Evolutionary conservation across 768 basidiomycete genomes (phyloP).

Genomic region (Amanita rubescens): DNA sequence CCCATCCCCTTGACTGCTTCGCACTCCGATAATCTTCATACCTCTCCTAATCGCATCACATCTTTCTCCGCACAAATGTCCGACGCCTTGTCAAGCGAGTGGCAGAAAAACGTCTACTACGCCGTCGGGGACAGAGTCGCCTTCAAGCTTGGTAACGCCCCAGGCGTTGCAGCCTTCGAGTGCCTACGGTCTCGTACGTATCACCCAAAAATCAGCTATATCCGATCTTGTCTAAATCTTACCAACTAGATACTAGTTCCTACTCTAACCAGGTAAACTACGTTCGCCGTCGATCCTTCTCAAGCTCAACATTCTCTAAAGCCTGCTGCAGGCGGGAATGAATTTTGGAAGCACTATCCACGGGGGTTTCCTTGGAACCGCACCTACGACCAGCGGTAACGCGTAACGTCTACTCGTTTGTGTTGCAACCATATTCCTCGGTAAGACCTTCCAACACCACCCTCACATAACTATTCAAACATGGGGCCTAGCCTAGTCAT

Average conservation of each 20-base stretch:
- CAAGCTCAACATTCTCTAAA: constrained; percentile 7
- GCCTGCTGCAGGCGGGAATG: constrained; percentile 21
- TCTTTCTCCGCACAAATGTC: constrained; percentile 6
- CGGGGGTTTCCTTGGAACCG: constrained; percentile 20
- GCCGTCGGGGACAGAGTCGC: constrained; percentile 23
- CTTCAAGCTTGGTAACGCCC: constrained; percentile 22
- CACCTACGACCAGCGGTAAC: background rate
- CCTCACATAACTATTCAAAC: background rate
- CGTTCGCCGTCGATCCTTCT: background rate
- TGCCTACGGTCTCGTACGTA: constrained; percentile 21
- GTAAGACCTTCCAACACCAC: background rate
- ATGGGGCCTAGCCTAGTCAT: background rate
- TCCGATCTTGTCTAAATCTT: background rate
- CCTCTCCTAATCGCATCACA: background rate
- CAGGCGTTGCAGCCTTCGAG: constrained; percentile 27
- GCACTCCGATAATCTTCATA: constrained; percentile 2
- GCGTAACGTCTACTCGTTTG: background rate
- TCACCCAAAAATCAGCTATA: background rate
- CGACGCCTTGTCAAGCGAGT: constrained; percentile 26
- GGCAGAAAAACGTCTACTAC: constrained; percentile 19
- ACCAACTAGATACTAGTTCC: constrained; percentile 18
- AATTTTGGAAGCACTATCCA: constrained; percentile 25
- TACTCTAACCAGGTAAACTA: constrained; percentile 17
- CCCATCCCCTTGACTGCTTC: background rate
- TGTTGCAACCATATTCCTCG: background rate